These are phyloP conservation scores for Periconia macrospinosa DNA, from an alignment of 2,329 filamentous ascomycete species.

Conservation along the genomic window DNA sequence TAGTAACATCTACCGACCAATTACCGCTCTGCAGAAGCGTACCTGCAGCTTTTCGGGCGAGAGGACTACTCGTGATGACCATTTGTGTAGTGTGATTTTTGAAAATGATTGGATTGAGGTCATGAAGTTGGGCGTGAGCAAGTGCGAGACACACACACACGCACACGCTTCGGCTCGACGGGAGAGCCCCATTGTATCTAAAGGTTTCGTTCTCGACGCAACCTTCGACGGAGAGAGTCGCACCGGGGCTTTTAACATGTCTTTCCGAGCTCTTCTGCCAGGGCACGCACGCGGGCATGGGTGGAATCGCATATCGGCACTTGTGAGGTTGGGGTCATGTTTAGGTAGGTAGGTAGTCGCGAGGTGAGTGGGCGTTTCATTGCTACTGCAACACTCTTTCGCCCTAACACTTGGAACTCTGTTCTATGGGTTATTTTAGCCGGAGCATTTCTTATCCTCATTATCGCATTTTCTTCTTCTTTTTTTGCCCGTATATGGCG, in stretches of 20 bases:
- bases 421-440: not conserved
- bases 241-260: too few relatives aligned
- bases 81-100: not conserved
- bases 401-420: not conserved
- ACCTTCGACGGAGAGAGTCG: too few relatives aligned
- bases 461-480: not conserved
- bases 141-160: too few relatives aligned
- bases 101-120: not conserved
- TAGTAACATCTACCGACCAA: constrained; percentile 1
- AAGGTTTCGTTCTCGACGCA: too few relatives aligned
- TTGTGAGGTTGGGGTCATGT: too few relatives aligned
- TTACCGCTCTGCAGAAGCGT: not conserved
- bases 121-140: not conserved
- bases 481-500: not conserved
- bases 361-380: too few relatives aligned
- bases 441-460: not conserved
- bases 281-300: too few relatives aligned
- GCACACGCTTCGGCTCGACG: too few relatives aligned
- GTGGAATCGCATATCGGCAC: too few relatives aligned
- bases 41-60: constrained; percentile 6
- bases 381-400: not conserved
- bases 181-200: not conserved
- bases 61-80: constrained; percentile 3
- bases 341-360: too few relatives aligned
- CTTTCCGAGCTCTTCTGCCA: too few relatives aligned